Evolutionary conservation across 148 eudicot genomes (phyloP).

Genomic region (Fagopyrum homotropicum): DNA sequence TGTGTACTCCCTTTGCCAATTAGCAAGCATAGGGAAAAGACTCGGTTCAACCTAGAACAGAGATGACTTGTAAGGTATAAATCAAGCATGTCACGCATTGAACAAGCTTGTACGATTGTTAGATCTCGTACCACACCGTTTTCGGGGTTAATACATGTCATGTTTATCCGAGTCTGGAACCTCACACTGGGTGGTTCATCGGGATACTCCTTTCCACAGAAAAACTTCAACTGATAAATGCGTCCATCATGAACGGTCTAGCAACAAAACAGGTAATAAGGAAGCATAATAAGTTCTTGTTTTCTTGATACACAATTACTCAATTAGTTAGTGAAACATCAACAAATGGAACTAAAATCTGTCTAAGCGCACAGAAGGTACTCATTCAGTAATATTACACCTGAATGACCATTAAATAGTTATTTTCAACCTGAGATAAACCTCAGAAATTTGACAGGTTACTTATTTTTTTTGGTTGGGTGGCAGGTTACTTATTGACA

Average conservation of each 20-base stretch:
- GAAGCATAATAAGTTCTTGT: not conserved
- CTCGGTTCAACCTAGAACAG: conserved; percentile 1
- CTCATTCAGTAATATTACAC: not conserved
- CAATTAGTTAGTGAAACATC: not conserved
- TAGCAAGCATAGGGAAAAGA: conserved; percentile 2
- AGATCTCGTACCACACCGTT: conserved; percentile 40
- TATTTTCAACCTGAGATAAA: not conserved
- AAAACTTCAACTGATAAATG: conserved; percentile 52
- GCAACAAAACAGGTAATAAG: conserved; percentile 14
- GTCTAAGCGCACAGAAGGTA: not conserved
- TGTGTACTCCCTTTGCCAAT: conserved; percentile 17
- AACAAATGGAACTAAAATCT: not conserved
- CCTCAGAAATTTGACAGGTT: not conserved
- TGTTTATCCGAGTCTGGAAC: conserved; percentile 35
- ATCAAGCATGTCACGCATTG: not conserved
- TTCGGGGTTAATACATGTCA: conserved; percentile 41
- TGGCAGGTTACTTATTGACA: not conserved
- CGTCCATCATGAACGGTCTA: conserved; percentile 44
- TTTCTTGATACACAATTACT: not conserved
- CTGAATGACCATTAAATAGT: not conserved
- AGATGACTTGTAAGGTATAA: not conserved
- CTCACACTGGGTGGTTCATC: conserved; percentile 55
- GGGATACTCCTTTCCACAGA: conserved; percentile 53
- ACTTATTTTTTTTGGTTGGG: not conserved
- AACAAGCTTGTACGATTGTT: not conserved